Evolutionary conservation across 345 rosid species (phyloP), one percentile per base, ranked within the genome.

Genomic region (Odontarrhena argentea): DNA sequence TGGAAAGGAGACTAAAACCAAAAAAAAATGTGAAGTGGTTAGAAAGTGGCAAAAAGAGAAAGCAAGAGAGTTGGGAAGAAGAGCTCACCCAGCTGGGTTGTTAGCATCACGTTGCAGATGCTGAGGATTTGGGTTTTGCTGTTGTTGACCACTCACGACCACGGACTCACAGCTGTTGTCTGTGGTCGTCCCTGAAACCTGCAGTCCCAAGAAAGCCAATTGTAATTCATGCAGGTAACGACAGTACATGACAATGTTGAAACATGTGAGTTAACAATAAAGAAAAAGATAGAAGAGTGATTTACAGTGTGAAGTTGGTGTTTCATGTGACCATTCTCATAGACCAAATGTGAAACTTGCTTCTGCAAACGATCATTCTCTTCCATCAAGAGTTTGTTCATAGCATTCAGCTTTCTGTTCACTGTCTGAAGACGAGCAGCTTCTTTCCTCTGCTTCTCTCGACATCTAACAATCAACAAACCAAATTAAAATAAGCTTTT

Each of bases 81-180:
- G 30, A 37, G 55, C 82, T 73, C 41, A 90, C 98, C 98, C 97
- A 77, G 98, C 95, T 86, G 97, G 98, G 96, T 76, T 88, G 85
- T 80, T 90, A 77, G 91, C 98, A 88, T 93, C 97, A 70, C 87
- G 81, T 46, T 85, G 90, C n/a, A 84, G 88, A 75, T 86, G 97
- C 88, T 84, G 96, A 76, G 84, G 84, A 57, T 86, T 82, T 85
- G 94, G 95, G 96, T 90, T 88, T 82, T 86, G 97, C 80, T 92
- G 96, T 72, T 88, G 93, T 87, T 93, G 96, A 86, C 91, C 98
- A 40, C 87, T 90, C 76, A 88, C 82, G 92, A 90, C 96, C 96
- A 88, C 97, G 87, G 97, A 91, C 83, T 91, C 97, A 77, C 98
- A 90, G 89, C 97, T 93, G 81, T 90, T 90, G 89, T 93, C 98